These are phyloP conservation scores for Blumeria hordei DNA, from an alignment of 2,329 filamentous ascomycete genomes.

Conservation along the genomic window DNA sequence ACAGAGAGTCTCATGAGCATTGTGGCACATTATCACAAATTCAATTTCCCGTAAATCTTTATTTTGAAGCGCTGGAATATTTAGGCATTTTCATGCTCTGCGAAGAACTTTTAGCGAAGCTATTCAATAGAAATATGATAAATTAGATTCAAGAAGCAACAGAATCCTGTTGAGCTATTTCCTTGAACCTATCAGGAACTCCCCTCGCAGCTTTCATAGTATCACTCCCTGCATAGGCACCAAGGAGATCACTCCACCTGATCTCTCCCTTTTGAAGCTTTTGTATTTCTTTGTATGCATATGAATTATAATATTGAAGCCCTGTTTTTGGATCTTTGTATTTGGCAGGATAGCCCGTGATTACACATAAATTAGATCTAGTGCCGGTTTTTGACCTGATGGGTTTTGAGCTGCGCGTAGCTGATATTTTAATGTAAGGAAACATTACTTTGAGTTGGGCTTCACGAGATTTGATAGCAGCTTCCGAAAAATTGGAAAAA, in stretches of 20 bases:
- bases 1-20: no score
- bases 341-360: constrained; percentile 58
- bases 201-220: constrained; percentile 37
- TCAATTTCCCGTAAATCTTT: no score
- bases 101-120: no score
- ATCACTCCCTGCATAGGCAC: constrained; percentile 56
- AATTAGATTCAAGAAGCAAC: no score
- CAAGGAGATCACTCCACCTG: constrained; percentile 59
- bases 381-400: background rate
- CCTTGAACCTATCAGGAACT: constrained; percentile 53
- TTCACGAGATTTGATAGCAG: constrained; percentile 24
- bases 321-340: constrained; percentile 73
- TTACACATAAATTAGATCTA: constrained; percentile 37
- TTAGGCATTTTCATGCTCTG: no score
- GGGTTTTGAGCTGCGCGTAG: background rate
- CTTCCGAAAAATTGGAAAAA: constrained; percentile 29
- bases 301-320: constrained; percentile 53
- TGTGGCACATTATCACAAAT: no score
- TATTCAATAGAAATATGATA: no score
- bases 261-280: constrained; percentile 49
- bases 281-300: constrained; percentile 64
- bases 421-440: constrained; percentile 11
- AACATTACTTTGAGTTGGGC: constrained; percentile 31
- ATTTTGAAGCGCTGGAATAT: no score
- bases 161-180: background rate